phyloP scores from a whole-genome alignment of 352 stramenopile genomes.

The Phytophthora fragariae region DNA sequence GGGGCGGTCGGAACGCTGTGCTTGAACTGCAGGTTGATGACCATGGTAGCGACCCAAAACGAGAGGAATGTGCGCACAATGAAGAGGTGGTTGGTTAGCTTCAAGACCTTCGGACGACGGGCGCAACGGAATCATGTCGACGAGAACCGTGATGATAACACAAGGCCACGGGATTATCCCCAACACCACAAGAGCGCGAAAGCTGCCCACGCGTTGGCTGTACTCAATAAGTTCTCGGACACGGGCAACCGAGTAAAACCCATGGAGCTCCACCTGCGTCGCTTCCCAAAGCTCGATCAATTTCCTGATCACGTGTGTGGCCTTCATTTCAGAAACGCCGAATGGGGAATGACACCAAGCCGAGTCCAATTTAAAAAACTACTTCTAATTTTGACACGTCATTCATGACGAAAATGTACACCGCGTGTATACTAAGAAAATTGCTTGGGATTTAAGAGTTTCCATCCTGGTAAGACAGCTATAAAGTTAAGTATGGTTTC shows the following conservation, averaged over 20 bases:
- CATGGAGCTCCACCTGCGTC: slow-evolving; percentile 29
- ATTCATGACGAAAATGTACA: too few relatives aligned
- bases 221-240: slow-evolving; percentile 18
- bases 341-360: too few relatives aligned
- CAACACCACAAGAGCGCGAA: slow-evolving; percentile 11
- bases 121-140: slow-evolving; percentile 23
- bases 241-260: slow-evolving; percentile 28
- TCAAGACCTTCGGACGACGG: slow-evolving; percentile 4
- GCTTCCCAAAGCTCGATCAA: slow-evolving; percentile 12
- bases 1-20: slow-evolving; percentile 29
- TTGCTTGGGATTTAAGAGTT: too few relatives aligned
- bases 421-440: too few relatives aligned
- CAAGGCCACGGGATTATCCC: slow-evolving; percentile 19
- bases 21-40: slow-evolving; percentile 33
- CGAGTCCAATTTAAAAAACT: too few relatives aligned
- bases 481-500: too few relatives aligned
- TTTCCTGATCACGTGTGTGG: neutral
- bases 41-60: slow-evolving; percentile 31
- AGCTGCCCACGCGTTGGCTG: slow-evolving; percentile 3
- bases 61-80: slow-evolving; percentile 23
- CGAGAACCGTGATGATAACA: slow-evolving; percentile 23
- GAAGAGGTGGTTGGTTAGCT: slow-evolving; percentile 23
- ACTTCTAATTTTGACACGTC: too few relatives aligned
- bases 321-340: too few relatives aligned
- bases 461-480: too few relatives aligned